Evolutionary conservation across 208 protist genomes (phyloP).

Genomic region (Leishmania amazonensis): DNA sequence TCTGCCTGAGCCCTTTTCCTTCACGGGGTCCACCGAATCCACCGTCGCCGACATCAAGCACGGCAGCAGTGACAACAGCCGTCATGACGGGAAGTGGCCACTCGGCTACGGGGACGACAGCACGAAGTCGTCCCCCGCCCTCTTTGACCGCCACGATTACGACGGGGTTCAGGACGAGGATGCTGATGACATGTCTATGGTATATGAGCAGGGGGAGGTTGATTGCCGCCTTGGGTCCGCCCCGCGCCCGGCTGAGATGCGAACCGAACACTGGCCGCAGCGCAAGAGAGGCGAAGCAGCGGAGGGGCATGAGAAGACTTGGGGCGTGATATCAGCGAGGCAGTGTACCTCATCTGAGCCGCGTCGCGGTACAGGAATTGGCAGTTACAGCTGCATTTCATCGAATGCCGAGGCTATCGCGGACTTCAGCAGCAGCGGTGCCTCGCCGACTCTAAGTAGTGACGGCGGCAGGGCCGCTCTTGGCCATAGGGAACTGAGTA

Average conservation of each 20-base stretch:
- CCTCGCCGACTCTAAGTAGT: neutral
- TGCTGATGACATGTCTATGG: neutral
- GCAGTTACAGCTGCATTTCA: neutral
- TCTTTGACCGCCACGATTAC: neutral
- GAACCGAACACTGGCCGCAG: neutral
- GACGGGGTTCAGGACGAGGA: neutral
- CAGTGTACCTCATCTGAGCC: neutral
- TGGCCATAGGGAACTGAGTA: neutral
- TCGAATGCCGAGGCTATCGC: neutral
- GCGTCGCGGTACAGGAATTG: neutral
- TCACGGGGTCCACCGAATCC: neutral
- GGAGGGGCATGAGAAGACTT: neutral
- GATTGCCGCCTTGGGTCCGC: neutral
- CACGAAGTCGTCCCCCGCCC: neutral
- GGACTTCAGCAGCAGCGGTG: neutral
- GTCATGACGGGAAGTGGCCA: neutral
- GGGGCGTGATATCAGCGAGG: neutral
- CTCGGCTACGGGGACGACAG: neutral
- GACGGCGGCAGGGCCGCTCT: neutral
- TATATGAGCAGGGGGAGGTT: neutral
- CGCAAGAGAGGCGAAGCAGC: neutral
- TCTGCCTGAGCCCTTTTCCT: conserved; percentile 20
- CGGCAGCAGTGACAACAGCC: neutral
- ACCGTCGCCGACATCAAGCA: neutral
- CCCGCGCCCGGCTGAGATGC: neutral